Evolutionary conservation across 2,329 filamentous ascomycete genomes (phyloP).

Genomic region (Esteya vermicola): DNA sequence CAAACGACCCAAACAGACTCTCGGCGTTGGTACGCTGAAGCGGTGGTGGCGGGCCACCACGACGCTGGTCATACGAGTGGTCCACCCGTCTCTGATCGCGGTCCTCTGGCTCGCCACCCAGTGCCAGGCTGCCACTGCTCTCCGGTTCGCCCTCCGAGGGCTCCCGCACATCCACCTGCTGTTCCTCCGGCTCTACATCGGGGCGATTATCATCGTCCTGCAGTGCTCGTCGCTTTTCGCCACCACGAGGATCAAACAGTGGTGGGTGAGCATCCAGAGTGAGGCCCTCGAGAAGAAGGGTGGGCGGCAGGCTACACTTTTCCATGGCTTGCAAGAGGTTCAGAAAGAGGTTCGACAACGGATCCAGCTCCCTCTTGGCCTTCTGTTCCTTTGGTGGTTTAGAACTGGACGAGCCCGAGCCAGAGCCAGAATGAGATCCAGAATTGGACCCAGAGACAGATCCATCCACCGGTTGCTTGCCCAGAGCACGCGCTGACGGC

Average conservation of each 20-base stretch:
- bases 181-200: slow-evolving; percentile 32
- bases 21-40: slow-evolving; percentile 50
- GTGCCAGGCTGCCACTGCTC: slow-evolving; percentile 68
- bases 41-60: slow-evolving; percentile 60
- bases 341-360: slow-evolving; percentile 15
- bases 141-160: slow-evolving; percentile 61
- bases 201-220: slow-evolving; percentile 52
- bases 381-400: not conserved
- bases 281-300: slow-evolving; percentile 11
- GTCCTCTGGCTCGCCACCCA: slow-evolving; percentile 88
- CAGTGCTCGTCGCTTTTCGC: slow-evolving; percentile 65
- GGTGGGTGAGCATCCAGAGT: slow-evolving; percentile 42
- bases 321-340: slow-evolving; percentile 23
- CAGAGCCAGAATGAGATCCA: too few relatives aligned
- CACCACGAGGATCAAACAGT: slow-evolving; percentile 70
- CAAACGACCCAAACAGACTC: slow-evolving; percentile 37
- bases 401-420: too few relatives aligned
- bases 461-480: slow-evolving; percentile 2
- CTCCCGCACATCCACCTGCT: slow-evolving; percentile 24
- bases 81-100: slow-evolving; percentile 40
- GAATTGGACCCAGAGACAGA: too few relatives aligned
- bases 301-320: slow-evolving; percentile 20
- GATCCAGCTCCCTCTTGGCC: slow-evolving; percentile 7
- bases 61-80: slow-evolving; percentile 40
- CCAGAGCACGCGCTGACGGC: not conserved